A percentile compares a stretch with the other conserved stretches of the same genome.
These are phyloP conservation scores for Geum urbanum DNA, from an alignment of 306 rosid species.

Conservation along the genomic window DNA sequence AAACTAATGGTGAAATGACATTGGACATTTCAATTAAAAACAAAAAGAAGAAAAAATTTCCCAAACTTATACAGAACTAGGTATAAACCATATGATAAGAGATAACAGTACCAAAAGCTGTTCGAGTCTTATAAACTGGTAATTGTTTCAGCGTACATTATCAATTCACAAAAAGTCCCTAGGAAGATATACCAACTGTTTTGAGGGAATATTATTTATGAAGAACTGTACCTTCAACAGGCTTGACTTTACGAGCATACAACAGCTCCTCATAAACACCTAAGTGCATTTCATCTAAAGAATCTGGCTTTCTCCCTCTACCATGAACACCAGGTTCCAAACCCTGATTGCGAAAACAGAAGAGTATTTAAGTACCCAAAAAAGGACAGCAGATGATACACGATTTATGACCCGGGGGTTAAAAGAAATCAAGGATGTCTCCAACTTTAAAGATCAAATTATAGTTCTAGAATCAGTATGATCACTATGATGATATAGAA, in stretches of 20 bases:
- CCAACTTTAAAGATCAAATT: neutral
- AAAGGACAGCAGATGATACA: neutral
- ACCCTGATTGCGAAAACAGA: constrained; percentile 43
- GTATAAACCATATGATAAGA: neutral
- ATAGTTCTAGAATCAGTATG: neutral
- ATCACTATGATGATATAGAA: neutral
- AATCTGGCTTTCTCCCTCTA: constrained; percentile 73
- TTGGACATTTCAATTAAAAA: neutral
- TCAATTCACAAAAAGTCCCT: constrained; percentile 8
- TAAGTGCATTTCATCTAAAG: constrained; percentile 66
- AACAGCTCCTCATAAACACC: constrained; percentile 75
- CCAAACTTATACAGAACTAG: neutral
- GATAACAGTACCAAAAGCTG: too few relatives aligned
- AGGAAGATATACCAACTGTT: neutral
- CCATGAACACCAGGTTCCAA: constrained; percentile 93
- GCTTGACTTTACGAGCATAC: constrained; percentile 83
- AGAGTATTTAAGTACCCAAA: neutral
- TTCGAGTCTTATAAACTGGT: neutral
- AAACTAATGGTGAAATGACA: neutral
- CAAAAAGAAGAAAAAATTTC: neutral
- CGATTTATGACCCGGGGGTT: too few relatives aligned
- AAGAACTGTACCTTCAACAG: constrained; percentile 66
- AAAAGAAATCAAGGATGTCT: too few relatives aligned
- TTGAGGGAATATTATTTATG: neutral
- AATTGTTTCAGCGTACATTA: neutral